Conservation (phyloP, 805 yeast species). For the Saturnispora diversa region DNA sequence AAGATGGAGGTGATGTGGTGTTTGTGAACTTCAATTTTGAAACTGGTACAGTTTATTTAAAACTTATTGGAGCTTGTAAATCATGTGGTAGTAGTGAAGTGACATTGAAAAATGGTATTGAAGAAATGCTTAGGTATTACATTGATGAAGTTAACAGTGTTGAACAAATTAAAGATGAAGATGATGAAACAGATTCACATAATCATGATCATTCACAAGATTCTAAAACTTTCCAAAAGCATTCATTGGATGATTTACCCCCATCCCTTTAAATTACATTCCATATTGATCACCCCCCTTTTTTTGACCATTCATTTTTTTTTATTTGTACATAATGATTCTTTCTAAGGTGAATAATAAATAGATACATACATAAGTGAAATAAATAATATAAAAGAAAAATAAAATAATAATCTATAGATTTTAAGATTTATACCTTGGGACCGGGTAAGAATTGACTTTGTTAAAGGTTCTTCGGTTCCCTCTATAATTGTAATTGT, state of each 20-base stretch:
- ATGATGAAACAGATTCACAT: slow-evolving; percentile 42
- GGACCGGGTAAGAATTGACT: no score
- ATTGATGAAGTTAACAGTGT: slow-evolving; percentile 92
- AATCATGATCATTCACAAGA: not conserved
- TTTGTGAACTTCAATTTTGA: slow-evolving; percentile 80
- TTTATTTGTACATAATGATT: not conserved
- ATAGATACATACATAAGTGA: no score
- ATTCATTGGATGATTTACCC: slow-evolving; percentile 26
- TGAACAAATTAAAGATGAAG: slow-evolving; percentile 79
- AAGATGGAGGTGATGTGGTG: slow-evolving; percentile 96
- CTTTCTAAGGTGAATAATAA: no score
- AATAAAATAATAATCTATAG: no score
- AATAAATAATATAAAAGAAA: no score
- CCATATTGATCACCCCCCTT: no score
- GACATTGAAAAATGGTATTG: slow-evolving; percentile 91
- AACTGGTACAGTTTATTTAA: slow-evolving; percentile 79
- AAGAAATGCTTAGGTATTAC: slow-evolving; percentile 93
- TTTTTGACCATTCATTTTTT: no score
- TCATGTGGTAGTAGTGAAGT: slow-evolving; percentile 87
- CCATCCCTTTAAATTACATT: slow-evolving; percentile 25
- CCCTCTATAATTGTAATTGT: no score
- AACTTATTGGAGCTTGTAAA: slow-evolving; percentile 92
- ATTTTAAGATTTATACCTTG: no score
- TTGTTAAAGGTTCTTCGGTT: no score
- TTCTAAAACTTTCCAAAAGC: slow-evolving; percentile 7